phyloP scores from a whole-genome alignment of 2,329 filamentous ascomycete species.

The Fusarium camptoceras region DNA sequence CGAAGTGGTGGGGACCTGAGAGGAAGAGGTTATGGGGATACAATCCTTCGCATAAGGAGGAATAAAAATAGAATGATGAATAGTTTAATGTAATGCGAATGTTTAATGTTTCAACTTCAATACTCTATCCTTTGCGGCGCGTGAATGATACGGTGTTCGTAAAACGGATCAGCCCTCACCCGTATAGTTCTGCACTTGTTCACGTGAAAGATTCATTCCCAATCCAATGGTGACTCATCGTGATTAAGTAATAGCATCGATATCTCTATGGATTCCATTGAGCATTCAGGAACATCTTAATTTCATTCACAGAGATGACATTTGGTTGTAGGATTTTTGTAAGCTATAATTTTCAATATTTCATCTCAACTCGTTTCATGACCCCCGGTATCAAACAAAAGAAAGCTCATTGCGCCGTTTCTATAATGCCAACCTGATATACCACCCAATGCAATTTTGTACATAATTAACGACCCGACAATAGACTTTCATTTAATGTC shows the following conservation, averaged over 20 bases:
- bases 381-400: not conserved
- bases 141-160: no score
- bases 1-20: constrained; percentile 41
- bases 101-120: not conserved
- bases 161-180: no score
- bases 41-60: constrained; percentile 24
- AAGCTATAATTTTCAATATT: not conserved
- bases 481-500: not conserved
- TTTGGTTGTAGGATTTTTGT: no score
- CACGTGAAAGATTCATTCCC: no score
- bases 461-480: not conserved
- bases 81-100: constrained; percentile 13
- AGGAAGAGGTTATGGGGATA: constrained; percentile 43
- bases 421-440: constrained; percentile 5
- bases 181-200: no score
- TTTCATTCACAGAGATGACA: no score
- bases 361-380: not conserved
- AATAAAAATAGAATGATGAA: constrained; percentile 26
- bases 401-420: not conserved
- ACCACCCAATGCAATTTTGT: constrained; percentile 10
- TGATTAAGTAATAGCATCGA: no score
- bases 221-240: no score
- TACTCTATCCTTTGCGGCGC: not conserved
- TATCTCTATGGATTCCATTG: no score
- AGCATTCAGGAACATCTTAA: no score